Base-by-base conservation (phyloP, 2,329 filamentous ascomycete species). In the Colletotrichum siamense region DNA sequence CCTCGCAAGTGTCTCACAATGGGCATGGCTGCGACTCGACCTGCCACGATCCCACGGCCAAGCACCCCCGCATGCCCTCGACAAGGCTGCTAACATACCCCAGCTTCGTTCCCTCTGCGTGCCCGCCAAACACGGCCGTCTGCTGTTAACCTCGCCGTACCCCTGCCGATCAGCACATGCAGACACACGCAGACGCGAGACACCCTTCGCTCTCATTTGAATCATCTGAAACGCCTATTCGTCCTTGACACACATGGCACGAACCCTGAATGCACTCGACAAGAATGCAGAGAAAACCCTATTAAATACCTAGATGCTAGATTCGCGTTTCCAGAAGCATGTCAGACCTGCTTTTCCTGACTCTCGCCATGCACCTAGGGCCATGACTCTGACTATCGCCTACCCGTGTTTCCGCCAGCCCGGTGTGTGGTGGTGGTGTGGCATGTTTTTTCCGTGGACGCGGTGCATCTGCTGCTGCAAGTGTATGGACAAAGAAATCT, bases 1-100 rank as follows among this genome's bases (percentile, higher is more conserved):
- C 71, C 71, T 73, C 69, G 18, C 26, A 55, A 39, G 36, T 64
- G 73, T 76, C 73, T 76, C 73, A 68, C 36, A 68, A 67, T 68
- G 26, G 62, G 16, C 44, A 57, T 57, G 69, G 57, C 63, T 68
- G 57, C 69, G 44, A 75, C 70, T 68, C 70, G 32, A 68, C 62
- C 63, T 59, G 69, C 69, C 69, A 44, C 62, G 61, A 30, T 66
- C 28, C 24, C 34, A 44, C 34, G 63, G 57, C 52, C 36, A 67
- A 39, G 36, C 57, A 24, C 5, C 69, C 55, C 63, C 69, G 62
- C 69, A n/a, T 12, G 26, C 28, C 22, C 22, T 13, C 44, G 65
- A 65, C 67, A 15, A 28, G 16, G 39, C 15, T n/a, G n/a, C 67
- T 71, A 66, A 75, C 72, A 52, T 39, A 64, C 62, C 62, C 62